Evolutionary conservation across 768 basidiomycete species (phyloP), one percentile per base, ranked within the genome.

Genomic region (Tylopilus sp.): DNA sequence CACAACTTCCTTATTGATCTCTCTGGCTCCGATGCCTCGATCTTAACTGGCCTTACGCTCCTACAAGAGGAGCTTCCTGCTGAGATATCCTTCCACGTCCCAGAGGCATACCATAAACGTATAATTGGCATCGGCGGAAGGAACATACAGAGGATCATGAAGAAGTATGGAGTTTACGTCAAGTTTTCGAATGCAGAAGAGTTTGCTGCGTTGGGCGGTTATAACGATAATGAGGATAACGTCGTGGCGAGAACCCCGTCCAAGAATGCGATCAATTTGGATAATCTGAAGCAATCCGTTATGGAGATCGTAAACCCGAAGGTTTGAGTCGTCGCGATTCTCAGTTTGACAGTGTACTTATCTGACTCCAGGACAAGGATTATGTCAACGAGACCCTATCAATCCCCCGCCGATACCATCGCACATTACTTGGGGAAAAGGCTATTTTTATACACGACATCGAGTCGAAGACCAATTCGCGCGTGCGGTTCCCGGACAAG

Each of bases 81-180:
- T 22, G 96, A 99, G 70, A 91, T 97, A 26, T 96, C 93, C 24
- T 99, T 99, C 82, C 94, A 98, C 71, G 93, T 99, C 13, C 96
- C 96, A 29, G 96, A 99, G 72, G 85, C 86, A 42, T 98, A 98
- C 68, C 96, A 98, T 76, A 98, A 98, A 71, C 89, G 97, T 55
- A 99, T 99, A 68, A 99, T 99, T 60, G 96, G 96, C 55, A 95
- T 98, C 31, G 95, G 93, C 30, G 96, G 96, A 26, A 86, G 94
- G 65, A 98, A 93, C 72, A 98, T 99, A 54, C 96, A 98, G 71
- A 84, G 93, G 54, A 98, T 99, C 72, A 99, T 99, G 96, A 98
- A 98, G 77, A 93, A 96, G 69, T 97, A 89, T 60, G 96, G 96
- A n/a, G 96, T 98, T 21, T 98, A 98, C 72, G 96, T 99, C 72